Evolutionary conservation across 805 yeast genomes (phyloP).

Genomic region (Pichia exigua): DNA sequence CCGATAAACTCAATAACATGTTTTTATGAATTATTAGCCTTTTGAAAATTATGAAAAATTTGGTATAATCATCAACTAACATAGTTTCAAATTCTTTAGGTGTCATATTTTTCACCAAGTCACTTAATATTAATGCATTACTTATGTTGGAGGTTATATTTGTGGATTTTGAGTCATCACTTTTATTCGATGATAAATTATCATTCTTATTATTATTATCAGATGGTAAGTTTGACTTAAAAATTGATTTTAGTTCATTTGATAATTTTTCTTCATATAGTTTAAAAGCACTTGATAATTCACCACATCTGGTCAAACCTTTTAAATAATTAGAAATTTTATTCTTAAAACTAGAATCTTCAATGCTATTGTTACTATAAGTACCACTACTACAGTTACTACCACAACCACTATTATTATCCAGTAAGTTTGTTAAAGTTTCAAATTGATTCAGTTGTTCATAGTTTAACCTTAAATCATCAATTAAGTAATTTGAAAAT

Average conservation of each 20-base stretch:
- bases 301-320: slow-evolving; percentile 56
- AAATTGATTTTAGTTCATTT: slow-evolving; percentile 63
- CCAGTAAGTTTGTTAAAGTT: not conserved
- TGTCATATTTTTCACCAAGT: slow-evolving; percentile 55
- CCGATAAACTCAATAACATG: slow-evolving; percentile 61
- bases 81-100: slow-evolving; percentile 70
- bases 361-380: slow-evolving; percentile 42
- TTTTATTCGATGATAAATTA: slow-evolving; percentile 3
- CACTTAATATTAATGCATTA: slow-evolving; percentile 24
- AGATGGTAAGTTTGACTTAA: slow-evolving; percentile 56
- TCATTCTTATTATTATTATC: slow-evolving; percentile 21
- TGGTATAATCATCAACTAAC: slow-evolving; percentile 52
- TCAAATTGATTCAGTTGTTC: slow-evolving; percentile 17
- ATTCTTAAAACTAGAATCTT: slow-evolving; percentile 48
- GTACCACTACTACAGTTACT: slow-evolving; percentile 31
- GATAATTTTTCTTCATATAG: slow-evolving; percentile 62
- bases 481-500: slow-evolving; percentile 47
- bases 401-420: slow-evolving; percentile 21
- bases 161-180: slow-evolving; percentile 21
- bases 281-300: slow-evolving; percentile 51
- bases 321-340: slow-evolving; percentile 45
- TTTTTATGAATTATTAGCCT: slow-evolving; percentile 76
- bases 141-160: slow-evolving; percentile 18
- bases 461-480: slow-evolving; percentile 56
- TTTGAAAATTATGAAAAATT: slow-evolving; percentile 63